Evolutionary conservation across 352 stramenopile genomes (phyloP).

Genomic region (Elongisporangium prolatum): DNA sequence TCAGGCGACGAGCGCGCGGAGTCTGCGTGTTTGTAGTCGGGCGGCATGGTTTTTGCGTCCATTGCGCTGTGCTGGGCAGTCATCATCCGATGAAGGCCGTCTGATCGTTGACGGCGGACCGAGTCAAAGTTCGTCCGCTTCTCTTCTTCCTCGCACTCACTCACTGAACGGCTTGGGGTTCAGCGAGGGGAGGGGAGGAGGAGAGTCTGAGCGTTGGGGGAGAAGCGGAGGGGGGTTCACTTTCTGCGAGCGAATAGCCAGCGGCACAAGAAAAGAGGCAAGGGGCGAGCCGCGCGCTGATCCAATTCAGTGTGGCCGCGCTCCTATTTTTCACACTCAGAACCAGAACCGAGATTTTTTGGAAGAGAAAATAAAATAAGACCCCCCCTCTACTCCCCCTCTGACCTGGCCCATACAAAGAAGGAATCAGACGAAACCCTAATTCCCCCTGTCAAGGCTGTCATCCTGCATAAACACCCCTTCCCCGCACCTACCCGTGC

Average conservation of each 20-base stretch:
- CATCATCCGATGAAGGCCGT: conserved; percentile 33
- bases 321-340: not conserved
- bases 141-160: not conserved
- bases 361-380: not conserved
- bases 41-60: conserved; percentile 32
- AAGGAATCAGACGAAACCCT: not conserved
- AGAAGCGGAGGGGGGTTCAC: not conserved
- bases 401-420: not conserved
- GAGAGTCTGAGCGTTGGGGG: not conserved
- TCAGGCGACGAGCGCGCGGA: conserved; percentile 13
- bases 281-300: not conserved
- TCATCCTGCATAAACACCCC: not conserved
- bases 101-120: not conserved
- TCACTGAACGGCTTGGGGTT: not conserved
- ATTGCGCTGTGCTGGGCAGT: conserved; percentile 47
- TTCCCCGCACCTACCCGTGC: not conserved
- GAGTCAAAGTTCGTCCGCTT: conserved; percentile 1
- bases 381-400: not conserved
- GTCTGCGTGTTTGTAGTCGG: conserved; percentile 17
- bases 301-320: not conserved
- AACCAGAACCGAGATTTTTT: not conserved
- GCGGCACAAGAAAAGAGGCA: not conserved
- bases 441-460: not conserved
- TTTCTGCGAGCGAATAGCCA: not conserved
- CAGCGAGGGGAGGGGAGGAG: not conserved